Conservation (phyloP, 2,329 filamentous ascomycete genomes). For the Diaporthe citri region DNA sequence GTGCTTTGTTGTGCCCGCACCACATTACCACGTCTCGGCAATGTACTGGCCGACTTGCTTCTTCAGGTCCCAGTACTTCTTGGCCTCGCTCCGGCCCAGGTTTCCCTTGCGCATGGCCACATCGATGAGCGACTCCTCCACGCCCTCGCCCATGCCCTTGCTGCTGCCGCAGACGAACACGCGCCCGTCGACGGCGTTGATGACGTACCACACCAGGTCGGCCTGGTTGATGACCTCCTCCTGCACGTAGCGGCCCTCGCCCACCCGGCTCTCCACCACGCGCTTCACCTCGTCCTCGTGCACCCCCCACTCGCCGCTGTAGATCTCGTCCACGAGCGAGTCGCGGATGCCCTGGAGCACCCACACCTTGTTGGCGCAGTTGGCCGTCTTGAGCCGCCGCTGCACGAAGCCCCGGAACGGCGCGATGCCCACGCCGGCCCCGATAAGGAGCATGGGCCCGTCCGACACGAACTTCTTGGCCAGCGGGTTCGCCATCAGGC, state of each 20-base stretch:
- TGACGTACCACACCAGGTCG: conserved; percentile 98
- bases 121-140: conserved; percentile 87
- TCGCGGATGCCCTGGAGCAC: conserved; percentile 95
- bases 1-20: background rate
- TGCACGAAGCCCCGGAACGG: conserved; percentile 98
- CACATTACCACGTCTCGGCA: conserved; percentile 77
- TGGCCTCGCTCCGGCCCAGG: conserved; percentile 83
- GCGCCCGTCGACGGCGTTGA: conserved; percentile 94
- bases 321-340: conserved; percentile 93
- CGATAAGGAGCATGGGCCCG: conserved; percentile 97
- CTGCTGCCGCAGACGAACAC: conserved; percentile 97
- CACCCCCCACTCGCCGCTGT: conserved; percentile 95
- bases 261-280: conserved; percentile 80
- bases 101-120: conserved; percentile 95
- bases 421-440: conserved; percentile 95
- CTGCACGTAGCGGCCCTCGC: conserved; percentile 92
- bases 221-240: conserved; percentile 93
- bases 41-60: conserved; percentile 95
- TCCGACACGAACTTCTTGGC: conserved; percentile 92
- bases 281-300: conserved; percentile 89
- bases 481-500: conserved; percentile 96
- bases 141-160: conserved; percentile 97
- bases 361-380: conserved; percentile 98
- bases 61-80: conserved; percentile 91
- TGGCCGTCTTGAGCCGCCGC: conserved; percentile 91